Evolutionary conservation across 768 basidiomycete genomes (phyloP).

Genomic region (Tubosaeta sp.): DNA sequence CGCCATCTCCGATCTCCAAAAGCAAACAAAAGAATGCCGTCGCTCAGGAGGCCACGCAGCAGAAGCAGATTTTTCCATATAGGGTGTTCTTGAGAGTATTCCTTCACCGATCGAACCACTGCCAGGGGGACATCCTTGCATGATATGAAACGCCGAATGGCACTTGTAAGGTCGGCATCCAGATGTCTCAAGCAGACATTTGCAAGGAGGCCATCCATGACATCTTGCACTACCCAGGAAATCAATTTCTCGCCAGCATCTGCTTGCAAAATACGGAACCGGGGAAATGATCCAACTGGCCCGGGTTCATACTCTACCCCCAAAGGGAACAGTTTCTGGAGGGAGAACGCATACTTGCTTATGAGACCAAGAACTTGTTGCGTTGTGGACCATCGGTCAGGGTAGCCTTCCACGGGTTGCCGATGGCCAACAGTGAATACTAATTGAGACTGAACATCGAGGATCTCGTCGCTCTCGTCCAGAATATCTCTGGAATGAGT

Average conservation of each 20-base stretch:
- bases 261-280: constrained; percentile 10
- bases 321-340: constrained; percentile 4
- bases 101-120: background rate
- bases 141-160: constrained; percentile 14
- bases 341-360: constrained; percentile 8
- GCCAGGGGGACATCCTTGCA: background rate
- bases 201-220: constrained; percentile 5
- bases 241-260: constrained; percentile 5
- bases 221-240: constrained; percentile 2
- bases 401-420: constrained; percentile 25
- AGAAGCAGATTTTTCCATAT: constrained; percentile 22
- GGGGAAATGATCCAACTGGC: constrained; percentile 4
- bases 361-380: constrained; percentile 31
- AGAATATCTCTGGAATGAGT: constrained; percentile 18
- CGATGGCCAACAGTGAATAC: constrained; percentile 33
- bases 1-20: constrained; percentile 23
- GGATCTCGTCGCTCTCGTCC: too few relatives aligned
- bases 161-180: constrained; percentile 1
- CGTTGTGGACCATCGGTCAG: constrained; percentile 33
- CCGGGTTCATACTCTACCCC: constrained; percentile 9
- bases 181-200: constrained; percentile 3
- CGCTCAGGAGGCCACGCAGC: constrained; percentile 30
- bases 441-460: too few relatives aligned
- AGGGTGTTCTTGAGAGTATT: background rate
- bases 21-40: constrained; percentile 16